phyloP scores from a whole-genome alignment of 1,284 basidiomycete genomes.

The Papiliotrema laurentii region DNA sequence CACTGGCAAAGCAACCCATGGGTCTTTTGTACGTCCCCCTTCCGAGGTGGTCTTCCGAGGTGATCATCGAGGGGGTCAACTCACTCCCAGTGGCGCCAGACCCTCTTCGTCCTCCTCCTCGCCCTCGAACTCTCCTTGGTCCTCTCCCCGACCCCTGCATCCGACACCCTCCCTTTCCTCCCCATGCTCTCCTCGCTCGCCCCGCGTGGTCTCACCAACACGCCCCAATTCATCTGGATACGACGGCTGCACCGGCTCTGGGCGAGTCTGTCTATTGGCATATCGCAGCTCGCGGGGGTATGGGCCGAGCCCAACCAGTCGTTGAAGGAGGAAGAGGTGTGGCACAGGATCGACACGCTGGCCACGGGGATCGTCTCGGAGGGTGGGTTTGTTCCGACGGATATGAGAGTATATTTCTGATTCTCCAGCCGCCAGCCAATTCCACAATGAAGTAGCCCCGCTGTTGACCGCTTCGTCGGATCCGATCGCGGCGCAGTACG shows the following conservation, averaged over 20 bases:
- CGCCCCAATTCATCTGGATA: constrained; percentile 31
- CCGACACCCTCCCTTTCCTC: constrained; percentile 4
- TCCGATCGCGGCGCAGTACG: constrained; percentile 5
- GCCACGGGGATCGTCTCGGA: constrained; percentile 17
- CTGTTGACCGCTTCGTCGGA: constrained; percentile 11
- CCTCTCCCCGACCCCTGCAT: constrained; percentile 22
- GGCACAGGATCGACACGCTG: constrained; percentile 2
- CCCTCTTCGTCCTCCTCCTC: constrained; percentile 61
- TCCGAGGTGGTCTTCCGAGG: constrained; percentile 11
- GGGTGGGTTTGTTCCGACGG: constrained; percentile 10
- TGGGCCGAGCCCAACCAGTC: constrained; percentile 17
- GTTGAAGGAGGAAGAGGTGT: constrained; percentile 7
- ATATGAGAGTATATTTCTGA: constrained; percentile 3
- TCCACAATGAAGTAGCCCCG: constrained; percentile 21
- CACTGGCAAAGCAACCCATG: constrained; percentile 57
- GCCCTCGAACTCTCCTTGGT: constrained; percentile 46
- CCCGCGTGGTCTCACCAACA: background rate
- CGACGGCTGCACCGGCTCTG: constrained; percentile 25
- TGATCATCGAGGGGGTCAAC: background rate
- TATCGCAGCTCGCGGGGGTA: constrained; percentile 34
- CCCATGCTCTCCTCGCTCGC: constrained; percentile 5
- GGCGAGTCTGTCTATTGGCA: constrained; percentile 27
- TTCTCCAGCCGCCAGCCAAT: constrained; percentile 10
- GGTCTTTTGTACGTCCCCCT: constrained; percentile 60
- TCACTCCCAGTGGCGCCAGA: constrained; percentile 63